Conservation (phyloP, 495 filamentous ascomycete species). For the Tuber microsphaerosporum region DNA sequence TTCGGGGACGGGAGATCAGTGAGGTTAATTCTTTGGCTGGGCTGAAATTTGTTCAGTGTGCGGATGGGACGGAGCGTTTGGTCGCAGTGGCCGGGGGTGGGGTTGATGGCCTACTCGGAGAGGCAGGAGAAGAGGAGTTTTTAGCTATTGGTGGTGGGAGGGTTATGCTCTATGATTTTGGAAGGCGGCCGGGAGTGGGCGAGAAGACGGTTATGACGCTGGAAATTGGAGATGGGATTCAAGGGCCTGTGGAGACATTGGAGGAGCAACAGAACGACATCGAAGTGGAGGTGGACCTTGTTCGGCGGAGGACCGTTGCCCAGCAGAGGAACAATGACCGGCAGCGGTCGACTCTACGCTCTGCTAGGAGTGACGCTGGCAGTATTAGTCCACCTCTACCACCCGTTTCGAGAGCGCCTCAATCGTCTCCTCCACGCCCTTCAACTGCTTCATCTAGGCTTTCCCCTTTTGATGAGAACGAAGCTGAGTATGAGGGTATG, state of each 20-base stretch:
- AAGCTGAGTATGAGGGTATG: constrained; percentile 44
- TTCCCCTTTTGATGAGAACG: constrained; percentile 50
- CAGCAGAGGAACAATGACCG: constrained; percentile 48
- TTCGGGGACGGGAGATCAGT: constrained; percentile 53
- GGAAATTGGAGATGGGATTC: constrained; percentile 64
- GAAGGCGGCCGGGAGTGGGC: constrained; percentile 54
- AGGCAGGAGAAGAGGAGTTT: constrained; percentile 66
- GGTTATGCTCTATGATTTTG: constrained; percentile 70
- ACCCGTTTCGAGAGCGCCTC: constrained; percentile 18
- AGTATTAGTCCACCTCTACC: constrained; percentile 13
- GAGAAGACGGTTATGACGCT: constrained; percentile 54
- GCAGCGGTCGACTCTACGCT: constrained; percentile 35
- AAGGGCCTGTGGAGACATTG: constrained; percentile 51
- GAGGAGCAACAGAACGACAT: constrained; percentile 70
- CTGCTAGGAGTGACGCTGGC: neutral
- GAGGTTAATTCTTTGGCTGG: constrained; percentile 53
- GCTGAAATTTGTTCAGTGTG: constrained; percentile 57
- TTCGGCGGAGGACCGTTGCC: constrained; percentile 64
- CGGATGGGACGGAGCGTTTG: constrained; percentile 53
- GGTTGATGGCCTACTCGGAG: constrained; percentile 51
- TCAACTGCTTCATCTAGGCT: constrained; percentile 46
- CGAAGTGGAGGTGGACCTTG: constrained; percentile 74
- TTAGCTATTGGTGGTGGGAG: constrained; percentile 76
- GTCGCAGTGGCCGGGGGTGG: constrained; percentile 71
- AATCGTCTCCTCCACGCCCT: constrained; percentile 40